Conservation (phyloP, 1,139 yeast genomes). For the Blastobotrys capitulatus region DNA sequence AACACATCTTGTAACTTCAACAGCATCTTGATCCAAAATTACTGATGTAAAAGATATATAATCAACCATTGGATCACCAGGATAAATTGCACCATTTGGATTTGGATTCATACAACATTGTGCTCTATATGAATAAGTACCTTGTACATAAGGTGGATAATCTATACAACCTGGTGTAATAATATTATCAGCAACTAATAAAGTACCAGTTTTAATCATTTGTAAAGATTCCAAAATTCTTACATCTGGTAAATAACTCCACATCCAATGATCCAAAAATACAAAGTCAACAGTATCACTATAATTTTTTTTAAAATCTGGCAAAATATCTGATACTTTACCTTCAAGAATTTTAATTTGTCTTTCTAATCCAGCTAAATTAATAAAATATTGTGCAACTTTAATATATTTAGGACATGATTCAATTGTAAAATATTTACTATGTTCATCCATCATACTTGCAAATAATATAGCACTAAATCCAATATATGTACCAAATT, state of each 20-base stretch:
- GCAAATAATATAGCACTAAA: slow-evolving; percentile 20
- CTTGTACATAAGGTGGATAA: neutral
- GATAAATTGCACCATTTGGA: neutral
- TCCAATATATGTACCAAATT: slow-evolving; percentile 15
- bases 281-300: slow-evolving; percentile 12
- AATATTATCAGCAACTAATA: slow-evolving; percentile 20
- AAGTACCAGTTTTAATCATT: slow-evolving; percentile 17
- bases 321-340: slow-evolving; percentile 15
- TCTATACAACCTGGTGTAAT: neutral
- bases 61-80: neutral
- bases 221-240: slow-evolving; percentile 13
- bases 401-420: slow-evolving; percentile 18
- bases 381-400: slow-evolving; percentile 18
- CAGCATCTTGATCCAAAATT: neutral
- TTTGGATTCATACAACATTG: neutral
- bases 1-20: neutral
- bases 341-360: slow-evolving; percentile 21
- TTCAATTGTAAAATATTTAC: slow-evolving; percentile 17
- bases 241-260: slow-evolving; percentile 14
- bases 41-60: neutral
- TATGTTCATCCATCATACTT: slow-evolving; percentile 18
- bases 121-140: neutral
- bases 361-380: slow-evolving; percentile 18
- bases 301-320: slow-evolving; percentile 10
- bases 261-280: slow-evolving; percentile 21